Evolutionary conservation across 106 monocot species (phyloP).

Genomic region (Narthecium ossifragum): DNA sequence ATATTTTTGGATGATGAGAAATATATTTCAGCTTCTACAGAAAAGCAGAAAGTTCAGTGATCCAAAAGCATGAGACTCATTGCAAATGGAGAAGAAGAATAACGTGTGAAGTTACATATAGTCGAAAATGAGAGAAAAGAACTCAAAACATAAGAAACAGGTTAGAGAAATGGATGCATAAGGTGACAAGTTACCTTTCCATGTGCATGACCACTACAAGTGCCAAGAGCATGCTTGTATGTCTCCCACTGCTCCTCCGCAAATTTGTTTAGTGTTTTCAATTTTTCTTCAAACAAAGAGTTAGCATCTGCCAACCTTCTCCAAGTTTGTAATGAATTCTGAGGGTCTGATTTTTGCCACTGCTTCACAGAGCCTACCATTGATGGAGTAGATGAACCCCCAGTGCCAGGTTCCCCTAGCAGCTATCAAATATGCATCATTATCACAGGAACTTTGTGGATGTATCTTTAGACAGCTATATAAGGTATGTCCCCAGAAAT

Average conservation of each 20-base stretch:
- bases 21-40: no score
- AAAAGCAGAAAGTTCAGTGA: no score
- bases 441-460: neutral
- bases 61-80: no score
- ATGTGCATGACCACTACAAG: constrained; percentile 50
- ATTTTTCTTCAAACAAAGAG: constrained; percentile 56
- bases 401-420: constrained; percentile 89
- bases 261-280: constrained; percentile 57
- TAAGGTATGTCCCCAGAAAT: neutral
- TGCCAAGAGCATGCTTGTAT: constrained; percentile 42
- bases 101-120: no score
- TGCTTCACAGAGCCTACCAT: constrained; percentile 94
- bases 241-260: constrained; percentile 48
- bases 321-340: constrained; percentile 55
- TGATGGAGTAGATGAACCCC: constrained; percentile 96
- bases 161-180: neutral
- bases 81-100: no score
- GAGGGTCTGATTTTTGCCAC: constrained; percentile 86
- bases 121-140: neutral
- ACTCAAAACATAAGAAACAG: neutral
- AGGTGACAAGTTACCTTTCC: constrained; percentile 36
- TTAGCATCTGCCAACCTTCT: constrained; percentile 59
- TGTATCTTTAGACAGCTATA: neutral
- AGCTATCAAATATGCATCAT: constrained; percentile 34
- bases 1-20: no score